These are phyloP conservation scores for Ophidiomyces ophidiicola DNA, from an alignment of 2,329 filamentous ascomycete species.

Conservation along the genomic window DNA sequence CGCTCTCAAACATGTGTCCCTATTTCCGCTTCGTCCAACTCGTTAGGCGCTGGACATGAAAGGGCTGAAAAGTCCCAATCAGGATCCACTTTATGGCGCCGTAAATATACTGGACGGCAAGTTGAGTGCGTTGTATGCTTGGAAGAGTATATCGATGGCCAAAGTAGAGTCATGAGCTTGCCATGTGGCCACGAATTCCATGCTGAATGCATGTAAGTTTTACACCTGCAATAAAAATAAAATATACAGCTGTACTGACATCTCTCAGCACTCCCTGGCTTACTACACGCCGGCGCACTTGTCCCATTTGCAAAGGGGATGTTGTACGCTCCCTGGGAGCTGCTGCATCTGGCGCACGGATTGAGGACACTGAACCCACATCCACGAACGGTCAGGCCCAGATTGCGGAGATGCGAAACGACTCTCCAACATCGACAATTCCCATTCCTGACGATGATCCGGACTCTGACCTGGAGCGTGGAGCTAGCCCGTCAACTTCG, in stretches of 20 bases:
- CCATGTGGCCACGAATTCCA: constrained; percentile 98
- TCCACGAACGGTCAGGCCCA: constrained; percentile 36
- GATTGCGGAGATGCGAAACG: constrained; percentile 35
- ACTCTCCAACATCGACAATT: constrained; percentile 40
- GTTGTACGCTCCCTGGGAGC: constrained; percentile 53
- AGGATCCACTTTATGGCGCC: constrained; percentile 34
- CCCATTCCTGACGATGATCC: constrained; percentile 33
- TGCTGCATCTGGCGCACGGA: constrained; percentile 1
- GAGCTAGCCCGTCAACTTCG: constrained; percentile 22
- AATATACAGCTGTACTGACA: constrained; percentile 16
- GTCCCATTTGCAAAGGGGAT: constrained; percentile 95
- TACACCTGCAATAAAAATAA: constrained; percentile 5
- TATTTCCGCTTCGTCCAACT: constrained; percentile 19
- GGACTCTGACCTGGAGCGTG: constrained; percentile 35
- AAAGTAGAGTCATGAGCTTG: constrained; percentile 90
- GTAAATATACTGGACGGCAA: constrained; percentile 51
- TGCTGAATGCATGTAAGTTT: constrained; percentile 89
- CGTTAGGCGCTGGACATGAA: constrained; percentile 8
- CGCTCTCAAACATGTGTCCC: constrained; percentile 30
- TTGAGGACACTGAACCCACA: constrained; percentile 29
- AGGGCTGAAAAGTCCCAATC: constrained; percentile 37
- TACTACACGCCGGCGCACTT: constrained; percentile 88
- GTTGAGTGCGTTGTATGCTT: constrained; percentile 93
- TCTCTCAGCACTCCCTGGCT: constrained; percentile 75
- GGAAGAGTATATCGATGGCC: constrained; percentile 89